These are phyloP conservation scores for Termitomyces sp. DNA, from an alignment of 768 basidiomycete genomes.

Conservation along the genomic window DNA sequence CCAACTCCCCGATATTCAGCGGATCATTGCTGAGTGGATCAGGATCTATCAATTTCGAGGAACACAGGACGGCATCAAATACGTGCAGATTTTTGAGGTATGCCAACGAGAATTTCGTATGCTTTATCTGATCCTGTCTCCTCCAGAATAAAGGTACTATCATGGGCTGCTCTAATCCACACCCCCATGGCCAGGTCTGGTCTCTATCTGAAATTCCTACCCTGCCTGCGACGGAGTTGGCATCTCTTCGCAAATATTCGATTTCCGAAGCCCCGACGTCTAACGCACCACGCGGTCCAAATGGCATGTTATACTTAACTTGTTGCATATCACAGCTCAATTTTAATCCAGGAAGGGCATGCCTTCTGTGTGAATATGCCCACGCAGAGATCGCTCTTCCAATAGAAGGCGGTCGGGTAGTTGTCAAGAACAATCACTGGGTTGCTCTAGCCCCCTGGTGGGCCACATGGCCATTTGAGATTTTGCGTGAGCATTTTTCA, in stretches of 20 bases:
- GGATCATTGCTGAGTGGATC: constrained; percentile 72
- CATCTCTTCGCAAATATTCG: constrained; percentile 47
- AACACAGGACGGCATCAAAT: constrained; percentile 58
- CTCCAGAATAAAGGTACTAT: constrained; percentile 88
- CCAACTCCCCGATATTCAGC: constrained; percentile 45
- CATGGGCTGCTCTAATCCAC: constrained; percentile 95
- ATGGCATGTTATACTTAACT: constrained; percentile 22
- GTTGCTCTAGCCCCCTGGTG: constrained; percentile 89
- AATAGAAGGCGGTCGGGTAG: constrained; percentile 51
- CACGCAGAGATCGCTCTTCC: constrained; percentile 48
- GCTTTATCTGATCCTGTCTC: constrained; percentile 1
- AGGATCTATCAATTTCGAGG: constrained; percentile 57
- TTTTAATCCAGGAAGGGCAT: constrained; percentile 39
- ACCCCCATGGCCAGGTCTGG: constrained; percentile 92
- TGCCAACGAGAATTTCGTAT: constrained; percentile 3
- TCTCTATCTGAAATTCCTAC: constrained; percentile 69
- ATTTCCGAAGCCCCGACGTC: constrained; percentile 25
- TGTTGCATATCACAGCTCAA: background rate
- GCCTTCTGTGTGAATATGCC: constrained; percentile 78
- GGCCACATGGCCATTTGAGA: constrained; percentile 93
- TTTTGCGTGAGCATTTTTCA: constrained; percentile 45
- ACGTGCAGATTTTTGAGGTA: constrained; percentile 91
- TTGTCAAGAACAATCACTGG: constrained; percentile 72
- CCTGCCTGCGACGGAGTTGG: constrained; percentile 62
- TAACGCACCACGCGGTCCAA: constrained; percentile 49